Evolutionary conservation across 306 rosid genomes (phyloP), one percentile per base, ranked within the genome.

Genomic region (Lathyrus oleraceus): DNA sequence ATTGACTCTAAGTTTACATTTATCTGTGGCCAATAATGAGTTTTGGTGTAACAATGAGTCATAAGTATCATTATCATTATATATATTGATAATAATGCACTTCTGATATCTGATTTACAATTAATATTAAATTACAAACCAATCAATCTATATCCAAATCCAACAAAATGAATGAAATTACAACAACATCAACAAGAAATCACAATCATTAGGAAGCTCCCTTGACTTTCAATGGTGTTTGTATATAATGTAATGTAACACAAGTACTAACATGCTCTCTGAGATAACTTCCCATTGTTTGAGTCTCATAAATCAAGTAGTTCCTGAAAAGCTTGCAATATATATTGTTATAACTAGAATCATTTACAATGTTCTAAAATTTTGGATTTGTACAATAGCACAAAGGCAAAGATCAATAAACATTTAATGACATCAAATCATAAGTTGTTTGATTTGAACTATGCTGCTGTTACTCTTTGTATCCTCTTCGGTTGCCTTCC

Each of bases 401-500:
- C 35, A 45, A 66, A 57, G 68, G 74, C 52, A 49, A 67, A 67
- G 17, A 69, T 2, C 61, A 74, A 74, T 44, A 43, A 61, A 64
- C 11, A 56, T 53, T 57, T 44, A 72, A 72, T 9, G 48, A 14
- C 49, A 65, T 58, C 60, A 40, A 47, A 47, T n/a, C 27, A 57
- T 38, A 48, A 71, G 53, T 27, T 32, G 43, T 61, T 60, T 58
- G 44, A 43, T 63, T 74, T 60, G 76, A 80, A 42, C 10, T 32
- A 40, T 10, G 65, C 2, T 16, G 27, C 64, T 47, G 32, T 47
- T 51, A 51, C 63, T 48, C 71, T 74, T 49, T 79, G 86, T 40
- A 76, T 38, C 79, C 81, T 83, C 79, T 79, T 83, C 49, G 75
- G 5, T 16, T 51, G 54, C 72, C 68, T 70, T 53, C 67, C 95